Evolutionary conservation across 805 yeast genomes (phyloP).

Genomic region (Lipomyces chichibuensis): DNA sequence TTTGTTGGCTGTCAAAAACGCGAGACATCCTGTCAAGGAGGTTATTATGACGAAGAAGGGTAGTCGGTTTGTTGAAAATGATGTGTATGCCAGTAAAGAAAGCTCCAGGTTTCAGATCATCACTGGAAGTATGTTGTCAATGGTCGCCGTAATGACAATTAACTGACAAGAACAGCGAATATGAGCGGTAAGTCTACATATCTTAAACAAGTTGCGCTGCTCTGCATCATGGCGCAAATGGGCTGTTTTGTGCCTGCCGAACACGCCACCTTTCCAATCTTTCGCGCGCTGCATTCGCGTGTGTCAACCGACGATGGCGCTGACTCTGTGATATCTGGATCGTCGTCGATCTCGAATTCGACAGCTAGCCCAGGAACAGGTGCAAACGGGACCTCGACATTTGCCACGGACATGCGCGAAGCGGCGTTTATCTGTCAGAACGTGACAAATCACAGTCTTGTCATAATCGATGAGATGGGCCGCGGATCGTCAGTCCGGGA

Average conservation of each 20-base stretch:
- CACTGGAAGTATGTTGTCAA: slow-evolving; percentile 48
- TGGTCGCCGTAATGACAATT: neutral
- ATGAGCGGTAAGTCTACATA: slow-evolving; percentile 68
- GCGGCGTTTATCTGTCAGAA: slow-evolving; percentile 52
- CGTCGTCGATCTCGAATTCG: slow-evolving; percentile 46
- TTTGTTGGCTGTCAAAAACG: slow-evolving; percentile 40
- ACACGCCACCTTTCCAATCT: slow-evolving; percentile 37
- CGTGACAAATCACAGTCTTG: slow-evolving; percentile 43
- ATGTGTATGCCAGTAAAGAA: slow-evolving; percentile 44
- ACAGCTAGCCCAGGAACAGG: slow-evolving; percentile 47
- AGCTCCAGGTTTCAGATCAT: slow-evolving; percentile 53
- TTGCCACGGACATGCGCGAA: slow-evolving; percentile 54
- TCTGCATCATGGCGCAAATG: slow-evolving; percentile 59
- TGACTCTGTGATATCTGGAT: slow-evolving; percentile 49
- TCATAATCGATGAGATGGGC: slow-evolving; percentile 61
- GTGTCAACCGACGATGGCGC: slow-evolving; percentile 23
- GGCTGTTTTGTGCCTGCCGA: slow-evolving; percentile 50
- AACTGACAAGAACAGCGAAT: slow-evolving; percentile 46
- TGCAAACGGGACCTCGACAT: slow-evolving; percentile 47
- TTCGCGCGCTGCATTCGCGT: slow-evolving; percentile 17
- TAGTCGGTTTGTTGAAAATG: slow-evolving; percentile 47
- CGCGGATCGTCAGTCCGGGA: slow-evolving; percentile 56
- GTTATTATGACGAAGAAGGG: slow-evolving; percentile 29
- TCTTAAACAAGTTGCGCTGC: slow-evolving; percentile 55
- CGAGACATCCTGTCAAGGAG: slow-evolving; percentile 53